These are phyloP conservation scores for Breviolum minutum DNA, from an alignment of 73 alveolate species.

Conservation along the genomic window DNA sequence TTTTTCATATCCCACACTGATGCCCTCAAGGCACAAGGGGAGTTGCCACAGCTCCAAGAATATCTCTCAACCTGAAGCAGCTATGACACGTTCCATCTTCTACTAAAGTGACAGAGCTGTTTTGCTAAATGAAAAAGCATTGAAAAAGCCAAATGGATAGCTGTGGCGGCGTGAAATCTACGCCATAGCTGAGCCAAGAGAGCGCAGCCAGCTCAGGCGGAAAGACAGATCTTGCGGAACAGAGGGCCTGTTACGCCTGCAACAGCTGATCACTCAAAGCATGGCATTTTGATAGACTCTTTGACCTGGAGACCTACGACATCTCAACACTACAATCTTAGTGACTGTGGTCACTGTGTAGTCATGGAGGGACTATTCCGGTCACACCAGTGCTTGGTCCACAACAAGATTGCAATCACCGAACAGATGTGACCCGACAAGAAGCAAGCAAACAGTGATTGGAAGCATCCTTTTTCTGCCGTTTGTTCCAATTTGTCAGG, in stretches of 20 bases:
- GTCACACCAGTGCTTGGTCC: too few relatives aligned
- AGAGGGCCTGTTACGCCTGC: too few relatives aligned
- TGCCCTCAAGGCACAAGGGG: constrained; percentile 36
- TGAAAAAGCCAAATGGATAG: background rate
- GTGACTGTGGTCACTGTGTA: too few relatives aligned
- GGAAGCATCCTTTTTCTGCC: background rate
- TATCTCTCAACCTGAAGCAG: too few relatives aligned
- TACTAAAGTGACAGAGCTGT: background rate
- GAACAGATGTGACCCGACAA: too few relatives aligned
- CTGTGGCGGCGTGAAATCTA: background rate
- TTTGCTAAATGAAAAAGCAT: background rate
- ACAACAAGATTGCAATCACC: too few relatives aligned
- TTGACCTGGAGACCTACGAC: background rate
- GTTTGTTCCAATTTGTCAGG: background rate
- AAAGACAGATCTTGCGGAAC: too few relatives aligned
- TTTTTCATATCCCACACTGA: background rate
- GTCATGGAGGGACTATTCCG: too few relatives aligned
- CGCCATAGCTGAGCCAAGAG: background rate
- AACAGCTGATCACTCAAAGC: too few relatives aligned
- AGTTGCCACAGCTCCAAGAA: background rate
- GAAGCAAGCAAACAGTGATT: too few relatives aligned
- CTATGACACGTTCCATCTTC: background rate
- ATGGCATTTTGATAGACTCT: too few relatives aligned
- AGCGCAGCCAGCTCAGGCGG: background rate
- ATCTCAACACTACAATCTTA: too few relatives aligned